A percentile compares a stretch with the other conserved stretches of the same genome.
phyloP scores from a whole-genome alignment of 2,329 filamentous ascomycete species.

The Penicillium sp. region DNA sequence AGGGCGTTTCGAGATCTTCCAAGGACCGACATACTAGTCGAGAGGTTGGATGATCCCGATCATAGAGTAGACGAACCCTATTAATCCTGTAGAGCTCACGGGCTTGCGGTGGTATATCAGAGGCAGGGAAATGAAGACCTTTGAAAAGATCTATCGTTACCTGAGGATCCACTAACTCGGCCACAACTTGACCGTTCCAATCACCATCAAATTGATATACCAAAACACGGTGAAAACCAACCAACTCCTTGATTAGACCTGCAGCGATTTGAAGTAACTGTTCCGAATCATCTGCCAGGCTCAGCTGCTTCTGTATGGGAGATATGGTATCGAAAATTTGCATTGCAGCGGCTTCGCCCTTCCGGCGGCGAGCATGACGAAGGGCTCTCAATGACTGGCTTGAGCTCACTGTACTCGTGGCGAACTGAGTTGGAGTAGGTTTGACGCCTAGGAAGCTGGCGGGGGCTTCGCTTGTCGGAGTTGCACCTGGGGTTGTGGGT shows the following conservation, averaged over 20 bases:
- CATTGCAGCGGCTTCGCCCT: neutral
- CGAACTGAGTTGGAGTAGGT: neutral
- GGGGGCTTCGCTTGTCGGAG: slow-evolving; percentile 35
- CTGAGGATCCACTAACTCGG: slow-evolving; percentile 80
- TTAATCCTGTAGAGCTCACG: slow-evolving; percentile 89
- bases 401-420: neutral
- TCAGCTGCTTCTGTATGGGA: slow-evolving; percentile 43
- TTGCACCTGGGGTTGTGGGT: slow-evolving; percentile 10
- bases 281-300: neutral
- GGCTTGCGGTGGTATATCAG: slow-evolving; percentile 82
- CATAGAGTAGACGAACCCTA: slow-evolving; percentile 83
- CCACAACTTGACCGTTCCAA: slow-evolving; percentile 87
- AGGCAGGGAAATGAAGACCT: slow-evolving; percentile 83
- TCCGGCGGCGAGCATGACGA: neutral
- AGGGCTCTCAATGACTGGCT: neutral
- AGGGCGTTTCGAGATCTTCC: slow-evolving; percentile 65
- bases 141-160: slow-evolving; percentile 83
- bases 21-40: slow-evolving; percentile 74
- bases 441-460: slow-evolving; percentile 21
- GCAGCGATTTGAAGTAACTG: neutral
- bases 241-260: neutral
- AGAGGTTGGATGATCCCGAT: slow-evolving; percentile 76
- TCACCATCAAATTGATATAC: slow-evolving; percentile 83
- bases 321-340: neutral
- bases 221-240: slow-evolving; percentile 87